phyloP scores from a whole-genome alignment of 164 flowering plant genomes.

The Berberis thunbergii region DNA sequence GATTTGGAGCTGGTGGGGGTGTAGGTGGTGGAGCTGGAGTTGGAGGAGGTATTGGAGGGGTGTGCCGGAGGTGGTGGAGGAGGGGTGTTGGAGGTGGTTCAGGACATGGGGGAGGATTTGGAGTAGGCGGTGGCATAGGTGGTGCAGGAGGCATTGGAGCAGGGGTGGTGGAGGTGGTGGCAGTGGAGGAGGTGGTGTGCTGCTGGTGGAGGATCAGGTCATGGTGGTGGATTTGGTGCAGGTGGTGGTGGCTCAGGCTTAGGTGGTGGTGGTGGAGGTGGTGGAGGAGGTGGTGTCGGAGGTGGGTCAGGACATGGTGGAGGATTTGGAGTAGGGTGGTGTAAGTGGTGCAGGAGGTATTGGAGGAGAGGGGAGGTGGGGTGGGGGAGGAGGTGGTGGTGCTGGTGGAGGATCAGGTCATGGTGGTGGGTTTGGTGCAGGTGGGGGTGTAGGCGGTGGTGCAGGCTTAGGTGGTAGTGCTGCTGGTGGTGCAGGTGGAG shows the following conservation, averaged over 20 bases:
- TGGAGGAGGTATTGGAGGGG: slow-evolving; percentile 8
- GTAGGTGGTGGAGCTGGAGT: background rate
- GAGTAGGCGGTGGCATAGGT: slow-evolving; percentile 13
- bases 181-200: no score
- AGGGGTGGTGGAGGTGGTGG: no score
- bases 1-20: slow-evolving; percentile 10
- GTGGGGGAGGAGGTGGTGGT: slow-evolving; percentile 12
- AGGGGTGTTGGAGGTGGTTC: no score
- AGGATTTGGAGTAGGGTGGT: slow-evolving; percentile 1
- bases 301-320: slow-evolving; percentile 2
- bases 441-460: slow-evolving; percentile 14
- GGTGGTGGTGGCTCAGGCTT: background rate
- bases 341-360: slow-evolving; percentile 16
- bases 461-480: slow-evolving; percentile 6
- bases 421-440: slow-evolving; percentile 14
- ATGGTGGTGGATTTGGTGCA: background rate
- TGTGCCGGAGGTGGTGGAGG: no score
- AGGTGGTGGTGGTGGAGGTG: background rate
- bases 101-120: no score
- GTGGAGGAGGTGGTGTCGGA: background rate
- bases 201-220: no score
- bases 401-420: slow-evolving; percentile 8
- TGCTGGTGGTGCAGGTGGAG: slow-evolving; percentile 12
- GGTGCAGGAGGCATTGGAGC: background rate
- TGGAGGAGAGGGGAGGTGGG: slow-evolving; percentile 21